Base-by-base conservation (phyloP, 2,329 filamentous ascomycete species). In the Huntiella moniliformis region DNA sequence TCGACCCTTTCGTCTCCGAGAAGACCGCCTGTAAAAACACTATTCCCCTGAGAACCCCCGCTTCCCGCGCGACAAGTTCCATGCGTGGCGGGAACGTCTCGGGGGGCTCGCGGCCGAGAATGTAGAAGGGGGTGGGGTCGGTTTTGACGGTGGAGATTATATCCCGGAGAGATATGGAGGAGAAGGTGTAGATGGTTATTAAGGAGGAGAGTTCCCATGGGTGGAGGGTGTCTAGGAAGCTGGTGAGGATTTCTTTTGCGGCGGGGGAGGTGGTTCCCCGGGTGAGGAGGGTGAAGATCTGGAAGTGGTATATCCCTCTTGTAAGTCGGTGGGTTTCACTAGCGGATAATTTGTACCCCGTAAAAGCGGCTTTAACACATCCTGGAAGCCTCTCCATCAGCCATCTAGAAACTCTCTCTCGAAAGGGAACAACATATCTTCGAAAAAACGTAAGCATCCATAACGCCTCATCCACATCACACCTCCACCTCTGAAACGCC, bases 161-260 rank as follows among this genome's bases (percentile, higher is more conserved):
- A 33, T 50, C 44, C 4, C 48, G 40, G 33, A 46, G 46, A 17
- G 42, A 18, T 10, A 44, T 37, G 1, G 40, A 40, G 12, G 37
- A 35, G 38, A 50, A 50, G 10, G 40, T 40, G 28, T 50, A 46
- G 6, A 50, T 40, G 2, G 48, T 46, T 5, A 50, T 31, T 4
- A 50, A 6, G n/a, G 46, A 44, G 7, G 48, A 44, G 8, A 43
- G 37, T 42, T 50, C 48, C 48, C 48, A 50, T 8, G 48, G 48
- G 18, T 50, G 44, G 18, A 50, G 32, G 4, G 39, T 13, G 34
- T 46, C 44, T 6, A 50, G 41, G 17, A 50, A 37, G 10, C 44
- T 17, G 8, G 39, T 15, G 3, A 41, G 35, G 4, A 44, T 13
- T 12, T 40, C 44, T n/a, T 36, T 36, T 15, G 43, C 34, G 6